These are phyloP conservation scores for Nigrospora osmanthi DNA, from an alignment of 2,329 filamentous ascomycete genomes.

Conservation along the genomic window DNA sequence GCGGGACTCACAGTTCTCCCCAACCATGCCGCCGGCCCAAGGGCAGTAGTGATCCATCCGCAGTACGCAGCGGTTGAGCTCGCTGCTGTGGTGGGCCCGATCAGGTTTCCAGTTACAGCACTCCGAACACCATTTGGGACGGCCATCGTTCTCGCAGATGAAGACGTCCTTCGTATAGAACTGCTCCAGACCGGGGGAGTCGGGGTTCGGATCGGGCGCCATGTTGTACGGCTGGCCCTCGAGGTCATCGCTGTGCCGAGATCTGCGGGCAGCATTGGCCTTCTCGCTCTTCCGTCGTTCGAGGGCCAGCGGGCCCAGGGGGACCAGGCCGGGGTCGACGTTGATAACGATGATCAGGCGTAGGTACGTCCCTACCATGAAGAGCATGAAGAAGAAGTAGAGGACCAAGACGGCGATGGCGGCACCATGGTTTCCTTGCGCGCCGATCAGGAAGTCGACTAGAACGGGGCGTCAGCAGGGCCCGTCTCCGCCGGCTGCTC, in stretches of 20 bases:
- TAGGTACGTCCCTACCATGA: slow-evolving; percentile 60
- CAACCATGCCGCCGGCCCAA: slow-evolving; percentile 91
- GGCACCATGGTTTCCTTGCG: slow-evolving; percentile 38
- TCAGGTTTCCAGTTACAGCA: slow-evolving; percentile 88
- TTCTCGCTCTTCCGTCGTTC: slow-evolving; percentile 17
- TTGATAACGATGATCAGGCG: slow-evolving; percentile 63
- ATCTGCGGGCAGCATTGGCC: neutral
- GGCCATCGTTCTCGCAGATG: slow-evolving; percentile 72
- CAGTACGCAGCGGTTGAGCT: slow-evolving; percentile 70
- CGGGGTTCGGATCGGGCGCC: slow-evolving; percentile 40
- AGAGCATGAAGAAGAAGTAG: slow-evolving; percentile 64
- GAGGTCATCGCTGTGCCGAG: slow-evolving; percentile 19
- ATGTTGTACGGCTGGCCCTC: slow-evolving; percentile 24
- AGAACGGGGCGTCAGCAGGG: neutral
- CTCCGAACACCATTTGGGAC: slow-evolving; percentile 78
- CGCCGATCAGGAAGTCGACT: slow-evolving; percentile 65
- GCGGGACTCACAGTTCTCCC: slow-evolving; percentile 57
- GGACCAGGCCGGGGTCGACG: slow-evolving; percentile 65
- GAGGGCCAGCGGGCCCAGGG: slow-evolving; percentile 42
- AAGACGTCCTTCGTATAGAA: slow-evolving; percentile 83
- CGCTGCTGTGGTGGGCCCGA: slow-evolving; percentile 77
- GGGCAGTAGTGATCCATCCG: slow-evolving; percentile 98
- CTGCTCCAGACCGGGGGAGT: slow-evolving; percentile 60
- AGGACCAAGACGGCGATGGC: slow-evolving; percentile 65
- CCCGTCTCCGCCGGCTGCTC: too few species aligned